Percentiles rank a stretch among this genome's conserved stretches.
Evolutionary conservation across 2,329 filamentous ascomycete species (phyloP).

Genomic region (Trichoderma harzianum): DNA sequence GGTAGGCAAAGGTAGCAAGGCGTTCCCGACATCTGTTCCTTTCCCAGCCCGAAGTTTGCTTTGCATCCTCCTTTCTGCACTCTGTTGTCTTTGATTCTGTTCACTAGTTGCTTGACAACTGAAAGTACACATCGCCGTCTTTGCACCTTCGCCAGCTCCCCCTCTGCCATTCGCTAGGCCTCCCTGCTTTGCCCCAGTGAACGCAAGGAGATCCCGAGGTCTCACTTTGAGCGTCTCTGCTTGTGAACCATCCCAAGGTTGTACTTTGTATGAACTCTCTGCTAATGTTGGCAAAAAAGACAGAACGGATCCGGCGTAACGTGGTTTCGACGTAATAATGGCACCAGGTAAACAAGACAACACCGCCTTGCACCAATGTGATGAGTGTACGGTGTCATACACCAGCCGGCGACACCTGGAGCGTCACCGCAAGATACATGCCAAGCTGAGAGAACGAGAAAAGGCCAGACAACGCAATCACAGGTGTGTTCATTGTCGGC

Average conservation of each 20-base stretch:
- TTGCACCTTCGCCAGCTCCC: not conserved
- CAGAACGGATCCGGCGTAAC: not conserved
- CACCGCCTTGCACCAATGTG: constrained; percentile 20
- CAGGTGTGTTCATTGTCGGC: constrained; percentile 25
- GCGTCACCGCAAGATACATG: constrained; percentile 29
- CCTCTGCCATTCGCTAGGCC: not conserved
- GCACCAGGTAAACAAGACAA: not conserved
- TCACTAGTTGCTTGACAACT: not conserved
- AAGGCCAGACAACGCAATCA: not conserved
- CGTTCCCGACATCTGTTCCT: not conserved
- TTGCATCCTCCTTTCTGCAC: not conserved
- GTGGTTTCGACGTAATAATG: not conserved
- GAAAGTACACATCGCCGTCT: not conserved
- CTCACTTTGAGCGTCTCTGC: not conserved
- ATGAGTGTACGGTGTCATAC: constrained; percentile 23
- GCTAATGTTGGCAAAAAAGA: not conserved
- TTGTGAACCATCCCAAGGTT: not conserved
- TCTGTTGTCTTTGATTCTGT: not conserved
- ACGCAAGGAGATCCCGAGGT: not conserved
- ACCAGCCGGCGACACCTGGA: constrained; percentile 27
- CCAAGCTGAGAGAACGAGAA: not conserved
- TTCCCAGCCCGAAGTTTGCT: not conserved
- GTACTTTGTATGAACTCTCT: not conserved
- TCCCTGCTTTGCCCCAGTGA: not conserved
- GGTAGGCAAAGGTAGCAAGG: not conserved